Evolutionary conservation across 139 green algal genomes (phyloP).

Genomic region (Chlamydomonas sp.): DNA sequence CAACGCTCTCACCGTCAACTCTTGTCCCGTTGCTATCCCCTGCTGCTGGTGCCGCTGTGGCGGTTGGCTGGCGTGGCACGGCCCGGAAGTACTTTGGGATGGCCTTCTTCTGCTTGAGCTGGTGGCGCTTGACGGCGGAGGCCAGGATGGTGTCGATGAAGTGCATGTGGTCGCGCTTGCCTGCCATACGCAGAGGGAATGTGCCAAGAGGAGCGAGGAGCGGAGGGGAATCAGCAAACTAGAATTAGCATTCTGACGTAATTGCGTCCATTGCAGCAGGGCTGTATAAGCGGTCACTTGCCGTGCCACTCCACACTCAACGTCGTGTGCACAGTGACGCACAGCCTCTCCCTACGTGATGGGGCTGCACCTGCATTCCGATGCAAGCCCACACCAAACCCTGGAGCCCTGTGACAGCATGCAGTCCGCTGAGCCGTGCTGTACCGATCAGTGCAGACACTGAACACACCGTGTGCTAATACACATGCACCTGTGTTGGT

Average conservation of each 20-base stretch:
- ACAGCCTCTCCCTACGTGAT: background rate
- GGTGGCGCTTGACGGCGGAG: conserved; percentile 5
- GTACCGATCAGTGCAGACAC: background rate
- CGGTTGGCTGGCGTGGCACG: background rate
- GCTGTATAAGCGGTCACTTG: background rate
- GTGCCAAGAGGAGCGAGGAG: too few relatives aligned
- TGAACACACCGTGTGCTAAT: background rate
- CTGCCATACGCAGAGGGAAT: background rate
- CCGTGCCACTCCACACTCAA: background rate
- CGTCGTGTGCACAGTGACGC: background rate
- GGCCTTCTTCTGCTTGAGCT: background rate
- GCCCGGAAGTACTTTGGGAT: background rate
- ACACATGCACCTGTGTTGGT: background rate
- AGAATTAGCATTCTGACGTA: too few relatives aligned
- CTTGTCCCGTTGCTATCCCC: background rate
- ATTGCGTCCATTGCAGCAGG: too few relatives aligned
- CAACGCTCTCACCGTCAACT: background rate
- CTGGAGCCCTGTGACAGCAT: too few relatives aligned
- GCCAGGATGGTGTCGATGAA: conserved; percentile 26
- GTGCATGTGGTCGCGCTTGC: conserved; percentile 6
- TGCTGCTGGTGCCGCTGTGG: background rate
- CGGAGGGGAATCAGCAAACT: background rate
- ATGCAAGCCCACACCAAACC: background rate
- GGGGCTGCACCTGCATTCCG: background rate
- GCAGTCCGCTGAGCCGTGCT: background rate